Conservation (phyloP, 306 rosid species). For the Rosa multiflora region DNA sequence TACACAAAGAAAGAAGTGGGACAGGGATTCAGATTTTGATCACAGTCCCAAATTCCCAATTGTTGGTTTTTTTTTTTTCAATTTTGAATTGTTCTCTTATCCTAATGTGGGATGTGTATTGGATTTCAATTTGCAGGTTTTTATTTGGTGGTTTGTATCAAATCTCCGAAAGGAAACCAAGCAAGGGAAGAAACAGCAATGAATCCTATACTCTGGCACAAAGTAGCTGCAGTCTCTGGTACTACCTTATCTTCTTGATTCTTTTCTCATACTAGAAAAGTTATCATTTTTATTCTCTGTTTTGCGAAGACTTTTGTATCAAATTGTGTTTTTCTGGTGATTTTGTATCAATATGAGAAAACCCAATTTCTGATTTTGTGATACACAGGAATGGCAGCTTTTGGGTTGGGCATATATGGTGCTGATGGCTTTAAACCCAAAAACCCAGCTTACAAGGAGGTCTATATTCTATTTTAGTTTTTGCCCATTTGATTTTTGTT, state of each 20-base stretch:
- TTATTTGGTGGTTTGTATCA: too few species aligned
- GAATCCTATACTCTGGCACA: slow-evolving; percentile 79
- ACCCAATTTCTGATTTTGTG: slow-evolving; percentile 6
- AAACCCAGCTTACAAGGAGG: slow-evolving; percentile 75
- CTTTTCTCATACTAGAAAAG: not conserved
- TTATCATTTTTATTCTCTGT: not conserved
- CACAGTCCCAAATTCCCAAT: too few species aligned
- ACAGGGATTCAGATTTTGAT: too few species aligned
- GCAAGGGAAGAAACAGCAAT: slow-evolving; percentile 21
- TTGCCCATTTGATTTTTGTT: too few species aligned
- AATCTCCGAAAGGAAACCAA: not conserved
- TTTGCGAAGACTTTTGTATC: not conserved
- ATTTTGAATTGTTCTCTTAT: too few species aligned
- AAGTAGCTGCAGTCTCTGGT: slow-evolving; percentile 88
- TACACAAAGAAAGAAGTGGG: too few species aligned
- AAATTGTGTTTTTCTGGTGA: not conserved
- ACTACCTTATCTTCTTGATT: not conserved
- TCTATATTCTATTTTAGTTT: slow-evolving; percentile 15
- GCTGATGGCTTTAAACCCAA: slow-evolving; percentile 81
- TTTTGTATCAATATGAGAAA: not conserved
- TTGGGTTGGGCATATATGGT: slow-evolving; percentile 90
- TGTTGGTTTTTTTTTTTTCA: too few species aligned
- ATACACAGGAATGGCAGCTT: slow-evolving; percentile 75
- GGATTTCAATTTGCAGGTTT: too few species aligned
- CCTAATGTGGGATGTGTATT: too few species aligned